Evolutionary conservation across 306 rosid species (phyloP).

Genomic region (Corylus americana): DNA sequence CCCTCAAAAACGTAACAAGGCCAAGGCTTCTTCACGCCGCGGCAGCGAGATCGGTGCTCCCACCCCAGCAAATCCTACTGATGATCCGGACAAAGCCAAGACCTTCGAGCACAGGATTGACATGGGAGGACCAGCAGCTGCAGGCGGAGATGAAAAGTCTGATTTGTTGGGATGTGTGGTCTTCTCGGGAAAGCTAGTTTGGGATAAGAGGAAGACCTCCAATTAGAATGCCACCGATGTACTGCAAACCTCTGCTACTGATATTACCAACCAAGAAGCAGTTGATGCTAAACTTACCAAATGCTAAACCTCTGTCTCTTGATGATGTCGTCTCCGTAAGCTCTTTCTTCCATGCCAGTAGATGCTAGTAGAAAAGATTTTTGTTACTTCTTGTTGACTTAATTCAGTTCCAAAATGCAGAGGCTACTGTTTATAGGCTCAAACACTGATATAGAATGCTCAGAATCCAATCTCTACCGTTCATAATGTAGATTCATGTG

Average conservation of each 20-base stretch:
- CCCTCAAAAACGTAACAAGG: constrained; percentile 85
- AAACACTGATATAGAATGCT: too few species aligned
- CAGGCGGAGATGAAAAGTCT: constrained; percentile 84
- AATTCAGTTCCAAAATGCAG: too few species aligned
- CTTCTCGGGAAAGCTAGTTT: constrained; percentile 66
- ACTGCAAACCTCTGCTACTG: constrained; percentile 41
- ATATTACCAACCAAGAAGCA: constrained; percentile 47
- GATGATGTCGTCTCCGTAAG: constrained; percentile 92
- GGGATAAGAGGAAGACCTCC: constrained; percentile 67
- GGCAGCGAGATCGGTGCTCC: constrained; percentile 39
- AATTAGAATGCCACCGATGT: constrained; percentile 35
- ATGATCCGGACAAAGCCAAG: constrained; percentile 51
- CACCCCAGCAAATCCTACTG: constrained; percentile 28
- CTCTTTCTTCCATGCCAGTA: constrained; percentile 36
- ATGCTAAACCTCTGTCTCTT: constrained; percentile 53
- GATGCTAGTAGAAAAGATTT: constrained; percentile 24
- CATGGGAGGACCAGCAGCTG: constrained; percentile 46
- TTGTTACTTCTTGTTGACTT: too few species aligned
- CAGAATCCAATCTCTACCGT: too few species aligned
- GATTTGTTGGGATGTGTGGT: constrained; percentile 85
- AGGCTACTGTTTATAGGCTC: too few species aligned
- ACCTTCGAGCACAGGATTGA: constrained; percentile 86
- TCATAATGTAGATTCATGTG: too few species aligned
- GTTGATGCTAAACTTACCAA: constrained; percentile 84
- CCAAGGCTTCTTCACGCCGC: constrained; percentile 55